Evolutionary conservation across 257 asterid genomes (phyloP), one percentile per base, ranked within the genome.

Genomic region (Cinchona pubescens): DNA sequence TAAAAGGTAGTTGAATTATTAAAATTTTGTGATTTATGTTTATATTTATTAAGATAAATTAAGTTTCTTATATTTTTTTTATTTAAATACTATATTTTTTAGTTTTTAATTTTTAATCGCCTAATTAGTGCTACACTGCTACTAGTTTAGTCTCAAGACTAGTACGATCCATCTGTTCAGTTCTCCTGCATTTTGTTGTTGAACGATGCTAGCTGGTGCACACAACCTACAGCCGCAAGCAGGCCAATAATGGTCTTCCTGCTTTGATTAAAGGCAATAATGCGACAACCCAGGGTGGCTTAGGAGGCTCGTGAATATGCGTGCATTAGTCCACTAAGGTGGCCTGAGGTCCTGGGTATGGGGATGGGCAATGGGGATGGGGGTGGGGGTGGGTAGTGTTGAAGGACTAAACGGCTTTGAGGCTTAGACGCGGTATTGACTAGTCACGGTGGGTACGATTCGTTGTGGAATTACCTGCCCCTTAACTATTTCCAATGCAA

Each of bases 401-500:
- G 76, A 79, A 71, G 46, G 75, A 67, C 77, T 69, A 69, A 70
- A 66, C 74, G 78, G 60, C 25, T 49, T 13, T 45, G 48, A 27
- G 71, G 69, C 72, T 65, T 32, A 51, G 73, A 73, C 59, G 25
- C 27, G 67, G 67, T 66, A 67, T 71, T n/a, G n/a, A n/a, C n/a
- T 65, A 80, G 82, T 59, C 84, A 76, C 77, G 72, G 82, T 84
- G 80, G 89, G 81, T 83, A 60, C 38, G 43, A 78, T 76, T 87
- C 79, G 92, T 88, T 83, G 86, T 67, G 78, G 67, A 75, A 74
- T 79, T 73, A 84, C 86, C 85, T 75, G 76, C 81, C 78, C 53
- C 48, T 55, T 64, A 75, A 51, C 83, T 46, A 78, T 88, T 86
- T 76, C 86, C 76, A 76, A 85, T 83, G 82, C 77, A 38, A 38